phyloP scores from a whole-genome alignment of 352 stramenopile species.

The Globisporangium canariense region DNA sequence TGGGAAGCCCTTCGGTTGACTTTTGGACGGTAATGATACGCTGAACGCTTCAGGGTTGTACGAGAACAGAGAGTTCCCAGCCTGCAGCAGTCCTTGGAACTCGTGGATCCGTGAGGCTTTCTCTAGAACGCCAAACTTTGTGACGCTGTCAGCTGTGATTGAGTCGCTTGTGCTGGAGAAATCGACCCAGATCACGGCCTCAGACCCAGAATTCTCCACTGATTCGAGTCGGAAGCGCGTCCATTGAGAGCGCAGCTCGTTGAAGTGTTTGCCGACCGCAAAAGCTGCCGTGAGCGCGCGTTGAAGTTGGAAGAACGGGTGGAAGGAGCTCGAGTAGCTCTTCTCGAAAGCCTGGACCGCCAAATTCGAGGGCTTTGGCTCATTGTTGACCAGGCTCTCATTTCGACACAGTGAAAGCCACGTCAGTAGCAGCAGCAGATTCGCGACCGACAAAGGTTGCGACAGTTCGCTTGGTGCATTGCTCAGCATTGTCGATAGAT shows the following conservation, averaged over 20 bases:
- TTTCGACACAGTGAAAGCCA: conserved; percentile 25
- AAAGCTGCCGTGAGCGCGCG: conserved; percentile 19
- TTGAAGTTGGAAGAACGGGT: conserved; percentile 52
- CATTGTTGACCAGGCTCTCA: neutral
- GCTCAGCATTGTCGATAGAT: conserved; percentile 30
- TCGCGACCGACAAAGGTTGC: conserved; percentile 24
- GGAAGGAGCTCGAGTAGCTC: conserved; percentile 40
- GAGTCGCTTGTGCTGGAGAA: conserved; percentile 14
- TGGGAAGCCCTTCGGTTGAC: conserved; percentile 1
- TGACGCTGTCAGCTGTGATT: neutral
- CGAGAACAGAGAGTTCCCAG: neutral
- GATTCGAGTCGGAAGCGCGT: conserved; percentile 17
- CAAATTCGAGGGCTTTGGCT: neutral
- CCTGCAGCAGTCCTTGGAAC: conserved; percentile 15
- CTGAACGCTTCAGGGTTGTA: neutral
- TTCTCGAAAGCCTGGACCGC: conserved; percentile 16
- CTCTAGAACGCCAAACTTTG: conserved; percentile 20
- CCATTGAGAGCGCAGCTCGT: conserved; percentile 23
- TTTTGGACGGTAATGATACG: neutral
- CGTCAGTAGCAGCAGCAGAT: conserved; percentile 33
- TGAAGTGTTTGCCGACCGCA: conserved; percentile 20
- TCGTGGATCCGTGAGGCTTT: conserved; percentile 25
- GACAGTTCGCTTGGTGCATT: too few relatives aligned
- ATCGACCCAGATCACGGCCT: conserved; percentile 19
- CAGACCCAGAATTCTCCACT: conserved; percentile 4